Base-by-base conservation (phyloP, 2,329 filamentous ascomycete genomes). In the Penicillium glabrum region DNA sequence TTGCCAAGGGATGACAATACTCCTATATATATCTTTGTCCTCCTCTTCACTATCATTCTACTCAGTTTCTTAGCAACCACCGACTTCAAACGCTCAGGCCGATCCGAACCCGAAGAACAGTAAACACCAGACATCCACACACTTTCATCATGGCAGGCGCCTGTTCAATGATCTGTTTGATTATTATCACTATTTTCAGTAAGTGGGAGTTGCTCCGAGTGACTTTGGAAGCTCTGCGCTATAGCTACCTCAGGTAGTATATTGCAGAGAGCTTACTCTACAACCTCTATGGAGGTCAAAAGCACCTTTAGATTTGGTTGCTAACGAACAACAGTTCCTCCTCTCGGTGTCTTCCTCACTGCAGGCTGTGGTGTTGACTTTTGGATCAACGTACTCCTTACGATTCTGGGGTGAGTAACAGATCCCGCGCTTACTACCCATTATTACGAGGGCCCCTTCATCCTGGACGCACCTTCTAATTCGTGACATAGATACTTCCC, bases 341-440 rank as follows among this genome's bases (percentile, higher is more conserved):
- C 87, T 14, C 71, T 87, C 53, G 87, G 86, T 49, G 86, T 88
- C 45, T 86, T 80, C 69, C 74, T 83, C 48, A 82, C 89, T 51
- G 82, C 86, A 55, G 87, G 87, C 67, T 89, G 86, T 67, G 86
- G 86, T 41, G 72, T 76, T 65, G 87, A 89, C 67, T 73, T 89
- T 33, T 78, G 86, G 51, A 83, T 89, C 74, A 90, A 89, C 71
- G 82, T 89, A 65, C 80, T 83, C 63, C 75, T 90, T 60, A 89
- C 87, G 0, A 66, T 89, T 27, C 80, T 89, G 23, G 86, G 86
- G 81, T 84, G 71, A 56, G 80, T 69, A 5, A 23, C 5, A 39
- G 35, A 41, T 41, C 19, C 39, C 19, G 35, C 19, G 46, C 35
- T 37, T 48, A 24, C 13, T 14, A 21, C 27, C 9, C 14, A 23